These are phyloP conservation scores for Myxozyma sirexii DNA, from an alignment of 805 yeast genomes.

Conservation along the genomic window DNA sequence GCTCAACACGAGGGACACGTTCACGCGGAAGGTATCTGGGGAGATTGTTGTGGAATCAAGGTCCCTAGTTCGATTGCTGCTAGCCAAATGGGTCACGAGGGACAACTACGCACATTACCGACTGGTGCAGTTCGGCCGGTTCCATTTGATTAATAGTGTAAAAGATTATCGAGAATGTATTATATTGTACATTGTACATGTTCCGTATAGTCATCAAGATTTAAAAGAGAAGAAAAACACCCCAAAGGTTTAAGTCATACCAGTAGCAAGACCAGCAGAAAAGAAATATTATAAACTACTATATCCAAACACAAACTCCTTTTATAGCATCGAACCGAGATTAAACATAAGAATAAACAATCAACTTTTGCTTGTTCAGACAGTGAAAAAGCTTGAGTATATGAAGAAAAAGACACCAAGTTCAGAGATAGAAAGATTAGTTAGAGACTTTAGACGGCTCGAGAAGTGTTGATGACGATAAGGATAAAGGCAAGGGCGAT, in stretches of 20 bases:
- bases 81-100: conserved; percentile 41
- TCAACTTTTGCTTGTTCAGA: not conserved
- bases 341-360: not conserved
- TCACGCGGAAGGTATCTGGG: conserved; percentile 68
- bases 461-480: conserved; percentile 24
- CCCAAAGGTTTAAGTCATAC: not conserved
- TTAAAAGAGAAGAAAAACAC: not conserved
- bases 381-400: not conserved
- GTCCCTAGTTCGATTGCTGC: conserved; percentile 97
- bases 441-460: not conserved
- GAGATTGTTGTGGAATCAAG: conserved; percentile 96
- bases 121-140: conserved; percentile 23
- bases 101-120: conserved; percentile 15
- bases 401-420: not conserved
- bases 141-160: conserved; percentile 30
- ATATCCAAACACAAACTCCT: not conserved
- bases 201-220: too few relatives aligned
- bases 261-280: not conserved
- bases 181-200: not conserved
- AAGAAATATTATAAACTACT: not conserved
- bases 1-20: conserved; percentile 43
- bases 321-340: not conserved
- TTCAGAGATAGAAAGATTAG: not conserved
- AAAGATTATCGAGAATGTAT: not conserved
- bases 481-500: conserved; percentile 22